phyloP scores from a whole-genome alignment of 2,329 filamentous ascomycete species.

The Hansfordia pulvinata region DNA sequence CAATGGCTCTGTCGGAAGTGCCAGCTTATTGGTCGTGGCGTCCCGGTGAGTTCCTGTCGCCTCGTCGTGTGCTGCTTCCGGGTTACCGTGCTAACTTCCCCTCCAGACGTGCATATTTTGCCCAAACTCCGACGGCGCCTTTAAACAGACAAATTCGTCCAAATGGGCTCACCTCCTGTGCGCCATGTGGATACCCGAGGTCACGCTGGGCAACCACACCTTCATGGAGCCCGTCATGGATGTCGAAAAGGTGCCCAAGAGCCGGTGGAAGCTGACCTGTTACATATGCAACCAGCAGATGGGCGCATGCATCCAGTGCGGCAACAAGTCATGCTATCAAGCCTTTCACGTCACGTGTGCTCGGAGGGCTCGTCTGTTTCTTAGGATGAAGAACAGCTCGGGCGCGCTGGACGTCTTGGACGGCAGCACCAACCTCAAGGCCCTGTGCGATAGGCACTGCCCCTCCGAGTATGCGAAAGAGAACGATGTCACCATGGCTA shows the following conservation, averaged over 20 bases:
- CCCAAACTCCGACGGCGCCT: conserved; percentile 91
- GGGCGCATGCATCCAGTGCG: conserved; percentile 97
- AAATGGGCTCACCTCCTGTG: conserved; percentile 96
- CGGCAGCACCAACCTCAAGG: conserved; percentile 75
- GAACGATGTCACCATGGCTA: conserved; percentile 69
- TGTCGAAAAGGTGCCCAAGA: conserved; percentile 92
- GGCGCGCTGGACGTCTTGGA: conserved; percentile 64
- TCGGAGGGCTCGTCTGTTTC: conserved; percentile 69
- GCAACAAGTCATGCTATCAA: conserved; percentile 92
- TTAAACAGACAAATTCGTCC: conserved; percentile 93
- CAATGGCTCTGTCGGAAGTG: conserved; percentile 98
- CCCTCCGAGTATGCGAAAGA: conserved; percentile 79
- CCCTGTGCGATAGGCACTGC: conserved; percentile 92
- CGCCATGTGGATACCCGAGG: conserved; percentile 97
- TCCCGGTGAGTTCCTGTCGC: conserved; percentile 46
- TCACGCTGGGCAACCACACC: conserved; percentile 86
- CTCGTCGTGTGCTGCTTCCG: conserved; percentile 3
- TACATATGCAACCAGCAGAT: conserved; percentile 97
- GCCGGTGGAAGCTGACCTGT: conserved; percentile 83
- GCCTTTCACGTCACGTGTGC: conserved; percentile 97
- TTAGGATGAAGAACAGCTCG: conserved; percentile 93
- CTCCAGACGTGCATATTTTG: conserved; percentile 87
- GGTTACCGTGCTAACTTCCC: conserved; percentile 4
- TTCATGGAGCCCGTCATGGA: conserved; percentile 99
- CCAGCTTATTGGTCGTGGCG: conserved; percentile 82